Percentiles rank a stretch among this genome's conserved stretches.
Evolutionary conservation across 371 early-diverging fungal genomes (phyloP).

Genomic region (Apophysomyces sp.): DNA sequence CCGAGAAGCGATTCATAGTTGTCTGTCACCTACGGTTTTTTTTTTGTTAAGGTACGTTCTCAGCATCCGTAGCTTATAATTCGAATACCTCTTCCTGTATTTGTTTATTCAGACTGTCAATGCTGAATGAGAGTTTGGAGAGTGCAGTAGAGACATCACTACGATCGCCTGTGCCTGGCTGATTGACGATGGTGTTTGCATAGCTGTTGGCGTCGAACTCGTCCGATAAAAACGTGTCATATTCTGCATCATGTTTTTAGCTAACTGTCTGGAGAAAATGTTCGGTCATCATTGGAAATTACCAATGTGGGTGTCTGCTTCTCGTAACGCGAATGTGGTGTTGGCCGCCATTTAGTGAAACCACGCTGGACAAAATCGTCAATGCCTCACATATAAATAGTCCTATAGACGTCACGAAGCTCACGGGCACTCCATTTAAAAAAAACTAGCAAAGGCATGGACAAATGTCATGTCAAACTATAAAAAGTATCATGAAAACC

Average conservation of each 20-base stretch:
- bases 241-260: slow-evolving; percentile 35
- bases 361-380: too few relatives aligned
- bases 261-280: not conserved
- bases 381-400: too few relatives aligned
- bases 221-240: slow-evolving; percentile 57
- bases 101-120: slow-evolving; percentile 76
- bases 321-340: slow-evolving; percentile 18
- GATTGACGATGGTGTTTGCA: slow-evolving; percentile 53
- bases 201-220: slow-evolving; percentile 62
- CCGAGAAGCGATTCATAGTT: slow-evolving; percentile 72
- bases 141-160: slow-evolving; percentile 67
- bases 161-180: slow-evolving; percentile 47
- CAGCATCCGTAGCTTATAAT: not conserved
- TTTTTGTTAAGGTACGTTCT: not conserved
- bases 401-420: too few relatives aligned
- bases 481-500: too few relatives aligned
- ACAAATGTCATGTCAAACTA: too few relatives aligned
- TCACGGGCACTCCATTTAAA: too few relatives aligned
- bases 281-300: not conserved
- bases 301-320: slow-evolving; percentile 33
- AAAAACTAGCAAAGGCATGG: too few relatives aligned
- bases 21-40: slow-evolving; percentile 54
- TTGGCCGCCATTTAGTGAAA: not conserved
- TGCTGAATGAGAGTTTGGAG: slow-evolving; percentile 69
- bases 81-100: slow-evolving; percentile 78